Base-by-base conservation (phyloP, 108 stramenopile species). In the Cyclotella choctawhatcheeana region DNA sequence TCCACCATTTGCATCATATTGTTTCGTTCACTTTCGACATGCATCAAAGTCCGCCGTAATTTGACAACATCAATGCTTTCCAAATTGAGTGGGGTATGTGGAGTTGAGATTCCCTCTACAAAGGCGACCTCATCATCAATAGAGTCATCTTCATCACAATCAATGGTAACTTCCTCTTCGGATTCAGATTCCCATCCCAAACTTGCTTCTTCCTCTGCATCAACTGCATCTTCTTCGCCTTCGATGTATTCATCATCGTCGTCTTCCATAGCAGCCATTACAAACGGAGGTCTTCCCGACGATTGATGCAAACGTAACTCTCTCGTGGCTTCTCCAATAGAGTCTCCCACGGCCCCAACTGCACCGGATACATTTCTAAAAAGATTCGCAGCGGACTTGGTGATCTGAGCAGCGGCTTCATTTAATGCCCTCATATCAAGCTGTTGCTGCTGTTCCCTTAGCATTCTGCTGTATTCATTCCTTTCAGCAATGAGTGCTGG, bases 41-140 rank as follows among this genome's bases (percentile, higher is more conserved):
- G 34, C 58, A 47, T 52, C 32, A 83, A 40, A 40, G 26, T 55
- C 43, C 47, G 58, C 47, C 78, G 73, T 56, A 79, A 20, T 53
- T 70, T 60, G 40, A 67, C 73, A 31, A 79, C 69, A 70, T 83
- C 77, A 13, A 79, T 37, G 34, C 74, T 74, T 66, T 78, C 78
- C 6, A 74, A 29, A 45, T 71, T 35, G 40, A 67, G 44, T n/a
- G 33, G 26, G 33, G 61, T 54, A 17, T 14, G 55, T 21, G 67
- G 53, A 31, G 65, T 3, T 16, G 65, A 43, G 44, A 27, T 27
- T 27, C 6, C 56, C 13, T 37, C 35, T 5, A 45, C 35, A 56
- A 67, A 66, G 18, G 30, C 33, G 14, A 72, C 71, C 29, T 56
- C 72, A 12, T 78, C 76, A 32, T 64, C 45, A 64, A 64, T 64